Base-by-base conservation (phyloP, 352 stramenopile species). In the Peronospora farinosa region DNA sequence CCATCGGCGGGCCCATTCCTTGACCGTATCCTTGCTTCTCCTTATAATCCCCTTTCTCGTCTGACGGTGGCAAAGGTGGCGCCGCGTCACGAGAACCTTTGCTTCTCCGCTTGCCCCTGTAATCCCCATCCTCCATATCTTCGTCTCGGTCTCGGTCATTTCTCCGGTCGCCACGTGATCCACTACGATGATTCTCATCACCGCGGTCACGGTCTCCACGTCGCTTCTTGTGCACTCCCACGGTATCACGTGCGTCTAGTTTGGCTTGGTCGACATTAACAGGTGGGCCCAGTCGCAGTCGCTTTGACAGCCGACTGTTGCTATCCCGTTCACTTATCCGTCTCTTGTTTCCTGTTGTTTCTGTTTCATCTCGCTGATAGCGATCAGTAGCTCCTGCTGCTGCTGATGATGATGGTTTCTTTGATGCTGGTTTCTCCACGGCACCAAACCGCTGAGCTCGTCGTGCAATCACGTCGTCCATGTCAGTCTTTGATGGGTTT, bases 231-330 rank as follows among this genome's bases (percentile, higher is more conserved):
- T 78, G 69, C 2, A 59, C 58, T 5, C 47, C 49, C 13, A 86
- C 23, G 16, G 72, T 86, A 27, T 85, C 75, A 37, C 77, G 73
- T 0, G 77, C 79, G 43, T 91, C 79, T 9, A 91, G 45, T 45
- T 91, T 72, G 2, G 79, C 79, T 40, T 91, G 79, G 43, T 88
- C 75, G 19, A 86, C 74, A 48, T 88, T 91, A 38, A 91, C 75
- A 0, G 79, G 79, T 1, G 79, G 79, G 0, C 79, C 79, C 5
- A 91, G 71, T 43, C 84, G 40, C 5, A 91, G 71, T 43, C 84
- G 40, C 27, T 79, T 59, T 1, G 76, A 65, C 31, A 86, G 16
- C 0, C 69, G 57, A n/a, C 63, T 60, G 38, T 37, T 43, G 19
- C 39, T 39, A 40, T 69, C 47, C 8, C 59, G 42, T 9, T 66